These are phyloP conservation scores for Fusarium sp. DNA, from an alignment of 2,329 filamentous ascomycete genomes.

Conservation along the genomic window DNA sequence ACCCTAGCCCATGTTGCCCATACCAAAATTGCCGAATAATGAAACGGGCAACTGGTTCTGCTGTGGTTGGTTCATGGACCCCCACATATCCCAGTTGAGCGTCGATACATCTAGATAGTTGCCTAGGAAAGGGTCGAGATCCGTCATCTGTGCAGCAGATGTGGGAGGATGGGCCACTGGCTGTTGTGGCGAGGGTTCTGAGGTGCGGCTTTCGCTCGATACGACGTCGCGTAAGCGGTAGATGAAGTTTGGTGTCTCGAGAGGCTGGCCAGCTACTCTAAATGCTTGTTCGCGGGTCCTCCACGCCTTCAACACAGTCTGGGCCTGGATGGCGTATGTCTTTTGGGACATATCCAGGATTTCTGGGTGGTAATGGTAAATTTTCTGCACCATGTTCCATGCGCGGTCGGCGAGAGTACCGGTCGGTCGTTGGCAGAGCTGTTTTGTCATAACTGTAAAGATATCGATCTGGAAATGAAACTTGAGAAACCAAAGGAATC, in stretches of 20 bases:
- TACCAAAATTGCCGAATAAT: slow-evolving; percentile 52
- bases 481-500: slow-evolving; percentile 70
- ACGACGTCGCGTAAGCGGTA: slow-evolving; percentile 60
- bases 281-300: slow-evolving; percentile 63
- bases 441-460: slow-evolving; percentile 68
- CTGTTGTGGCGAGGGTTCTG: slow-evolving; percentile 46
- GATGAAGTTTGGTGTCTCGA: slow-evolving; percentile 64
- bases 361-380: slow-evolving; percentile 66
- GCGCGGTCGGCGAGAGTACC: slow-evolving; percentile 68
- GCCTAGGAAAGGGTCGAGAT: slow-evolving; percentile 62
- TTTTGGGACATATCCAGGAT: slow-evolving; percentile 65
- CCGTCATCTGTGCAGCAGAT: slow-evolving; percentile 46
- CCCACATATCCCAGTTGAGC: slow-evolving; percentile 65
- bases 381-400: slow-evolving; percentile 64
- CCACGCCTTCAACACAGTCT: slow-evolving; percentile 68
- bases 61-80: slow-evolving; percentile 47
- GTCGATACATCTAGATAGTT: slow-evolving; percentile 61
- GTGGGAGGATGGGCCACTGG: slow-evolving; percentile 49
- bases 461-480: slow-evolving; percentile 70
- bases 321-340: slow-evolving; percentile 60
- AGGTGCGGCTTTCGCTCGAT: slow-evolving; percentile 56
- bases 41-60: slow-evolving; percentile 50
- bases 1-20: slow-evolving; percentile 46
- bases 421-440: slow-evolving; percentile 64
- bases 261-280: slow-evolving; percentile 53